A percentile compares a stretch with the other conserved stretches of the same genome.
Evolutionary conservation across 2,329 filamentous ascomycete species (phyloP).

Genomic region (Fusarium torulosum): DNA sequence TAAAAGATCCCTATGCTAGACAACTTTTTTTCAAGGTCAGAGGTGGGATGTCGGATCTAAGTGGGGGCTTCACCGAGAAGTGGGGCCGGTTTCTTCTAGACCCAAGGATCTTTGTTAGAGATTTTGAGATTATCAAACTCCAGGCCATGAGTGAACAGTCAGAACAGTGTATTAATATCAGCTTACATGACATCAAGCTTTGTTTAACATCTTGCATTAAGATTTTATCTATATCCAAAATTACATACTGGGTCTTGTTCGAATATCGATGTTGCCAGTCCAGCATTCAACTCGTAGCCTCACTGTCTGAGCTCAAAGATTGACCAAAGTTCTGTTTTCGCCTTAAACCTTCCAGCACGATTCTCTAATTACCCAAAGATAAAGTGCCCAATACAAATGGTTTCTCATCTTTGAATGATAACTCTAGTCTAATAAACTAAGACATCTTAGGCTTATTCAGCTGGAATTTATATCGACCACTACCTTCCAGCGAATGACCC

Average conservation of each 20-base stretch:
- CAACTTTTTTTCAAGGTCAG: conserved; percentile 46
- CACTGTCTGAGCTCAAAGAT: rapidly evolving
- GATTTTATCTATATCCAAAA: too few species aligned
- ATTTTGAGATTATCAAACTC: conserved; percentile 4
- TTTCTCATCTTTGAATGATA: neutral
- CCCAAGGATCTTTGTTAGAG: conserved; percentile 3
- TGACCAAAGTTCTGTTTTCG: neutral
- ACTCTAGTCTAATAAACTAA: neutral
- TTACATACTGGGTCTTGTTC: too few species aligned
- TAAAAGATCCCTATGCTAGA: conserved; percentile 21
- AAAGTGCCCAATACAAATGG: rapidly evolving
- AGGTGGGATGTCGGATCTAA: conserved; percentile 41
- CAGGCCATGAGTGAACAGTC: neutral
- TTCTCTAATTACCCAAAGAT: neutral
- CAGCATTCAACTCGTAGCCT: rapidly evolving
- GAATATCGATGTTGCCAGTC: too few species aligned
- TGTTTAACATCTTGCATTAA: too few species aligned
- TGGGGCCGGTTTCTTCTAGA: conserved; percentile 19
- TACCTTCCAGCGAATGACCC: conserved; percentile 43
- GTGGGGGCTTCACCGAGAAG: conserved; percentile 43
- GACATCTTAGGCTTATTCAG: conserved; percentile 27
- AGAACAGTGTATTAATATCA: too few species aligned
- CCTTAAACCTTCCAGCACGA: too few species aligned
- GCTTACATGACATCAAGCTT: neutral
- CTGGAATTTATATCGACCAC: conserved; percentile 1